Percentiles rank a stretch among this genome's conserved stretches.
These are phyloP conservation scores for Candida rishiriensis DNA, from an alignment of 805 yeast species.

Conservation along the genomic window DNA sequence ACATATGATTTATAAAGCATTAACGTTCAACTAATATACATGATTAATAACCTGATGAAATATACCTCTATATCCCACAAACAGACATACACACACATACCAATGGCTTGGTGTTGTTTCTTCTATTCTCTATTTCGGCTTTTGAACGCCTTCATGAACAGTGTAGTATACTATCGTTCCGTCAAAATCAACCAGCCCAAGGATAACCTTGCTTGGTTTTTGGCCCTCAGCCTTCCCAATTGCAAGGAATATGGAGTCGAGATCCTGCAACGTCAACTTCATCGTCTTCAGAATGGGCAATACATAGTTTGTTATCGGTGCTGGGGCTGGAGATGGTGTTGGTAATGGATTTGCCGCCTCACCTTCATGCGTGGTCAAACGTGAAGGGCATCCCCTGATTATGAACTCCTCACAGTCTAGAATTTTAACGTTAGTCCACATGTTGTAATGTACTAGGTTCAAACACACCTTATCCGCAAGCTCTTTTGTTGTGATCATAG, in stretches of 20 bases:
- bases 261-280: slow-evolving; percentile 33
- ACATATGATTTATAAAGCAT: background rate
- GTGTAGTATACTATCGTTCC: slow-evolving; percentile 70
- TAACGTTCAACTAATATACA: background rate
- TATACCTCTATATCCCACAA: background rate
- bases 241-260: slow-evolving; percentile 37
- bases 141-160: slow-evolving; percentile 59
- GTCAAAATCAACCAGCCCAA: slow-evolving; percentile 59
- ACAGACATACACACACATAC: background rate
- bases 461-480: slow-evolving; percentile 33
- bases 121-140: slow-evolving; percentile 39
- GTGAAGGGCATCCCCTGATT: slow-evolving; percentile 33
- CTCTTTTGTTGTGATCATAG: slow-evolving; percentile 9
- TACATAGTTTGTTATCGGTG: slow-evolving; percentile 25
- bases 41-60: background rate
- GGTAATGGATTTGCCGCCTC: no score
- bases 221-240: slow-evolving; percentile 10
- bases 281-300: slow-evolving; percentile 30
- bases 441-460: slow-evolving; percentile 40
- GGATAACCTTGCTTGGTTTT: slow-evolving; percentile 42
- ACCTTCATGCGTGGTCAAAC: background rate
- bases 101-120: slow-evolving; percentile 1
- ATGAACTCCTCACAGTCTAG: slow-evolving; percentile 12
- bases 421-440: slow-evolving; percentile 38
- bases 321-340: background rate